Evolutionary conservation across 805 yeast genomes (phyloP).

Genomic region (Lipomyces spencermartinsiae): DNA sequence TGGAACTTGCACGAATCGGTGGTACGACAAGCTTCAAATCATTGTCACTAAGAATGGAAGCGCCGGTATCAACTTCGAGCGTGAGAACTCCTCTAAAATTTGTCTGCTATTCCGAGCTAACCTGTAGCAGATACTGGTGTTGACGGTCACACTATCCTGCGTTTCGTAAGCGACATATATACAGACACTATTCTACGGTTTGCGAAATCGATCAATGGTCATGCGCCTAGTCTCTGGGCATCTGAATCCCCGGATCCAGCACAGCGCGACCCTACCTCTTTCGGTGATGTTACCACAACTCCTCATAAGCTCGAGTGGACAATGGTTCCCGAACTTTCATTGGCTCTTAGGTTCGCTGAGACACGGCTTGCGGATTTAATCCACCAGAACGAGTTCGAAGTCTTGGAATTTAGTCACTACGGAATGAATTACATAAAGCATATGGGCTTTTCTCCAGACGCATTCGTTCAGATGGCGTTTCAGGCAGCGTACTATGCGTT

Average conservation of each 20-base stretch:
- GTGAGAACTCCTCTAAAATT: slow-evolving; percentile 13
- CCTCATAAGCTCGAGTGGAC: slow-evolving; percentile 93
- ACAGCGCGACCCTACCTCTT: slow-evolving; percentile 51
- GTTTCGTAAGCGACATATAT: slow-evolving; percentile 88
- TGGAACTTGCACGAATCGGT: slow-evolving; percentile 92
- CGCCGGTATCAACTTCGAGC: slow-evolving; percentile 91
- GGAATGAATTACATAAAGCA: slow-evolving; percentile 81
- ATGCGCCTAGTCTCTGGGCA: slow-evolving; percentile 75
- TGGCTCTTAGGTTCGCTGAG: slow-evolving; percentile 87
- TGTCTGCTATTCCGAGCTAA: neutral
- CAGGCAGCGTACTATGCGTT: slow-evolving; percentile 91
- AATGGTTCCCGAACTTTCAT: slow-evolving; percentile 73
- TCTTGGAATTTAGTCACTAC: slow-evolving; percentile 66
- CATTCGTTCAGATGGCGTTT: slow-evolving; percentile 91
- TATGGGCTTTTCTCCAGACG: slow-evolving; percentile 91
- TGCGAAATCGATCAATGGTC: slow-evolving; percentile 80
- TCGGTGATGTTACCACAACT: slow-evolving; percentile 58
- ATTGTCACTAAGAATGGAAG: slow-evolving; percentile 87
- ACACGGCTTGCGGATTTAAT: slow-evolving; percentile 86
- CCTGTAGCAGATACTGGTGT: slow-evolving; percentile 67
- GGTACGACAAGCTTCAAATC: slow-evolving; percentile 92
- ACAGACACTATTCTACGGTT: slow-evolving; percentile 88
- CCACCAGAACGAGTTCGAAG: slow-evolving; percentile 85
- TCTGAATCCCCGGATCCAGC: slow-evolving; percentile 57
- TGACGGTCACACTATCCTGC: slow-evolving; percentile 90